Evolutionary conservation across 352 stramenopile genomes (phyloP).

Genomic region (Thalassiosira mediterranea): DNA sequence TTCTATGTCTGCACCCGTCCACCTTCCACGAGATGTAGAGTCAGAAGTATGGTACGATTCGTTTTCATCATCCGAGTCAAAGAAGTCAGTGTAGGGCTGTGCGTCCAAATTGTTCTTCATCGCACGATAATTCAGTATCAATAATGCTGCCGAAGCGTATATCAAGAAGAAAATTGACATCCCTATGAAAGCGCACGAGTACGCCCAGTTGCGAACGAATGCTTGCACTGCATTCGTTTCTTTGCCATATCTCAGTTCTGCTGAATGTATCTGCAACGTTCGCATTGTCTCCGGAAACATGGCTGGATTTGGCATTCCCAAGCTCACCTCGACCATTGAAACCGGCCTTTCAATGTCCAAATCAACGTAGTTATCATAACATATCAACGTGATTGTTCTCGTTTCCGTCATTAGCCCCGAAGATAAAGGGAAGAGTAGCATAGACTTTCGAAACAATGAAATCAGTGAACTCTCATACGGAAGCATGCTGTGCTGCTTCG

Average conservation of each 20-base stretch:
- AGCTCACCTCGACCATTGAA: conserved; percentile 51
- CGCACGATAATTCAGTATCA: conserved; percentile 25
- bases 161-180: conserved; percentile 54
- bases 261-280: conserved; percentile 55
- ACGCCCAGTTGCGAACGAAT: conserved; percentile 74
- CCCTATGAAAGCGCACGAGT: conserved; percentile 63
- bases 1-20: conserved; percentile 41
- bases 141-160: conserved; percentile 46
- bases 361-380: conserved; percentile 78
- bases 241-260: conserved; percentile 69
- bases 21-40: conserved; percentile 24
- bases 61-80: conserved; percentile 37
- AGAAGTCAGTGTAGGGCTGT: conserved; percentile 46
- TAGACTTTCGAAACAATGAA: conserved; percentile 58
- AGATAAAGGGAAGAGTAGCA: conserved; percentile 62
- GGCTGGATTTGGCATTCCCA: conserved; percentile 44
- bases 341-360: conserved; percentile 55
- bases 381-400: conserved; percentile 59
- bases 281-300: conserved; percentile 34
- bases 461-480: conserved; percentile 75
- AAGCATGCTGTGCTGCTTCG: conserved; percentile 58
- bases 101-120: conserved; percentile 18
- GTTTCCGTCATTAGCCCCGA: conserved; percentile 70
- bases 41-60: conserved; percentile 21
- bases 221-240: conserved; percentile 69